A percentile compares a stretch with the other conserved stretches of the same genome.
These are phyloP conservation scores for Solanum appendiculatum DNA, from an alignment of 257 asterid genomes.

Conservation along the genomic window DNA sequence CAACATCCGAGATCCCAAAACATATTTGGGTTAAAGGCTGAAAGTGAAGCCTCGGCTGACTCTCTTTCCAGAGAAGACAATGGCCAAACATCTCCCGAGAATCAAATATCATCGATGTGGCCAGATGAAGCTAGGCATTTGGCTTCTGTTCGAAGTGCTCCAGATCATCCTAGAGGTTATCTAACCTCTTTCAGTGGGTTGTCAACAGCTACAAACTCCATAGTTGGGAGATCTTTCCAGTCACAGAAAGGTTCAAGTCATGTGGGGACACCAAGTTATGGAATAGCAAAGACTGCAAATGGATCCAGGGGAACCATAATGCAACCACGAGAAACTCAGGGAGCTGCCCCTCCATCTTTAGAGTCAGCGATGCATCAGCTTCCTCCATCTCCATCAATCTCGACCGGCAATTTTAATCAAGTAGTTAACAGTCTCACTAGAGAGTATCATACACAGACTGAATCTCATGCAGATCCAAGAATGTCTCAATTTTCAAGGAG, in stretches of 20 bases:
- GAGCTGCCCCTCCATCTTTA: constrained; percentile 29
- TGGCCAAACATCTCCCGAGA: constrained; percentile 29
- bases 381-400: constrained; percentile 39
- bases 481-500: constrained; percentile 32
- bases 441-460: constrained; percentile 23
- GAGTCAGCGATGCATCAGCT: constrained; percentile 29
- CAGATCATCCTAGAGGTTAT: constrained; percentile 37
- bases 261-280: constrained; percentile 27
- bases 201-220: constrained; percentile 23
- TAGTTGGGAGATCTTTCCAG: constrained; percentile 25
- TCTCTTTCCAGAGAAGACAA: constrained; percentile 39
- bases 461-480: constrained; percentile 58
- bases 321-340: constrained; percentile 28
- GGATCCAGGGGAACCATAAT: constrained; percentile 23
- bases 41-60: constrained; percentile 49
- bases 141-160: constrained; percentile 17
- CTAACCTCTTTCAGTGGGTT: constrained; percentile 19
- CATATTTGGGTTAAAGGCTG: constrained; percentile 24
- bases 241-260: constrained; percentile 28
- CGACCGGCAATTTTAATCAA: constrained; percentile 14
- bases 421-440: constrained; percentile 27
- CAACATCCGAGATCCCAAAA: constrained; percentile 28
- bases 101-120: constrained; percentile 34
- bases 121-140: constrained; percentile 32
- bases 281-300: constrained; percentile 19